A percentile compares a stretch with the other conserved stretches of the same genome.
phyloP scores from a whole-genome alignment of 805 yeast genomes.

The Torulaspora delbrueckii region DNA sequence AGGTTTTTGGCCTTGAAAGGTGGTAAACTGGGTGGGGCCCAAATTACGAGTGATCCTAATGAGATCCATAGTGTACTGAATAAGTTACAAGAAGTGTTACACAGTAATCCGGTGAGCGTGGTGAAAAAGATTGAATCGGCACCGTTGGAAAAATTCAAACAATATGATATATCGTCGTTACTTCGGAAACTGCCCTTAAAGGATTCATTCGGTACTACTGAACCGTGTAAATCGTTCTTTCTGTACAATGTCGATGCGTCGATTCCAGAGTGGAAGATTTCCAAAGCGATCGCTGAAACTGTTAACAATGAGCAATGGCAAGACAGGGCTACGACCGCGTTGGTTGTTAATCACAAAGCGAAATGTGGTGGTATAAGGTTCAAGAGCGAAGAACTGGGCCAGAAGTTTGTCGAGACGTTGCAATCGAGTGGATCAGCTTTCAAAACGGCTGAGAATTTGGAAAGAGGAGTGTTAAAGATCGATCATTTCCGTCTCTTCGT shows the following conservation, averaged over 20 bases:
- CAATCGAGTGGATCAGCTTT: conserved; percentile 1
- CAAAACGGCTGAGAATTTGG: conserved; percentile 6
- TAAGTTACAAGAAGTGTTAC: conserved; percentile 34
- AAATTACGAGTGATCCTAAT: conserved; percentile 31
- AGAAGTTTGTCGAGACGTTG: conserved; percentile 12
- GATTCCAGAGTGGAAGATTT: conserved; percentile 57
- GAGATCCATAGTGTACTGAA: conserved; percentile 49
- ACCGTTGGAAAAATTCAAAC: conserved; percentile 9
- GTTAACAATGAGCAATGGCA: conserved; percentile 19
- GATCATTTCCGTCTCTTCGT: conserved; percentile 20
- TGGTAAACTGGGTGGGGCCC: conserved; percentile 38
- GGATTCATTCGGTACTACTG: conserved; percentile 45
- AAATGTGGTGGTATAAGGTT: conserved; percentile 28
- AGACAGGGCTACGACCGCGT: conserved; percentile 18
- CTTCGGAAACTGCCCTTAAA: conserved; percentile 63
- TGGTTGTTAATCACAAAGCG: conserved; percentile 27
- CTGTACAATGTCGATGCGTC: conserved; percentile 68
- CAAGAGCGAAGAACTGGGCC: conserved; percentile 12
- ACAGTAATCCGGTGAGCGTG: neutral
- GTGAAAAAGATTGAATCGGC: neutral
- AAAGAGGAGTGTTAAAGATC: conserved; percentile 23
- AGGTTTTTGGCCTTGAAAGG: conserved; percentile 53
- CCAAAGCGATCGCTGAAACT: conserved; percentile 44
- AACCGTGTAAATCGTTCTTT: conserved; percentile 54
- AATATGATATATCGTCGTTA: conserved; percentile 46